phyloP scores from a whole-genome alignment of 2,329 filamentous ascomycete genomes.

The Emydomyces testavorans region DNA sequence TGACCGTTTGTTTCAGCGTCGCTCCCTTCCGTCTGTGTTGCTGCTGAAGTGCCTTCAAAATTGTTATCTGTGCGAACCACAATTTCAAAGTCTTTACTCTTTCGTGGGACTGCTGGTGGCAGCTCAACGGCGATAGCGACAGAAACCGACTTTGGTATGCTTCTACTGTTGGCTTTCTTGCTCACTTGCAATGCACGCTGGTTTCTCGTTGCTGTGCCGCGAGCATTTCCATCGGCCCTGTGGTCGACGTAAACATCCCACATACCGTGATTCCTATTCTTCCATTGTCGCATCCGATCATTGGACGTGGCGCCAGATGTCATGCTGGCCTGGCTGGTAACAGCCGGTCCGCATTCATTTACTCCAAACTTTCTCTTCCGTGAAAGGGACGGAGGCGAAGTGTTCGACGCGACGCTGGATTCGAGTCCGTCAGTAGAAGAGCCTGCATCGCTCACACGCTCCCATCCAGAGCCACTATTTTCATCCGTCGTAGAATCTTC shows the following conservation, averaged over 20 bases:
- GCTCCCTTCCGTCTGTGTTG: neutral
- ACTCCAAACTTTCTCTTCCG: slow-evolving; percentile 8
- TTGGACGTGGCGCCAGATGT: neutral
- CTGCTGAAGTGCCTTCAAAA: neutral
- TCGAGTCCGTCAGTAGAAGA: neutral
- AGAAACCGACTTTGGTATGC: neutral
- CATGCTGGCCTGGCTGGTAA: too few relatives aligned
- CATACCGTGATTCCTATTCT: neutral
- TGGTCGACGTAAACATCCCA: neutral
- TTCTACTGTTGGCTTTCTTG: neutral
- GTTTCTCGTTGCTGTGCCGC: neutral
- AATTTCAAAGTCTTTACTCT: slow-evolving; percentile 4
- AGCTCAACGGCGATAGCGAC: slow-evolving; percentile 9
- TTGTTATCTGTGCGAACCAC: neutral
- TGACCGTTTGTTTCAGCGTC: neutral
- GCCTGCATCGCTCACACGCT: neutral
- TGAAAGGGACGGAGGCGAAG: neutral
- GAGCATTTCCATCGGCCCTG: neutral
- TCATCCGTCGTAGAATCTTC: neutral
- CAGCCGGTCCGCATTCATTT: neutral
- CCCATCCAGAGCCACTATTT: slow-evolving; percentile 5
- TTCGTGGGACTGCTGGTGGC: slow-evolving; percentile 1
- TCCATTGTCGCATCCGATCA: neutral
- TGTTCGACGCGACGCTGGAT: slow-evolving; percentile 9
- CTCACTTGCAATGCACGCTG: neutral